These are phyloP conservation scores for Schoenoplectus triqueter DNA, from an alignment of 202 grass and related monocot species.

Conservation along the genomic window DNA sequence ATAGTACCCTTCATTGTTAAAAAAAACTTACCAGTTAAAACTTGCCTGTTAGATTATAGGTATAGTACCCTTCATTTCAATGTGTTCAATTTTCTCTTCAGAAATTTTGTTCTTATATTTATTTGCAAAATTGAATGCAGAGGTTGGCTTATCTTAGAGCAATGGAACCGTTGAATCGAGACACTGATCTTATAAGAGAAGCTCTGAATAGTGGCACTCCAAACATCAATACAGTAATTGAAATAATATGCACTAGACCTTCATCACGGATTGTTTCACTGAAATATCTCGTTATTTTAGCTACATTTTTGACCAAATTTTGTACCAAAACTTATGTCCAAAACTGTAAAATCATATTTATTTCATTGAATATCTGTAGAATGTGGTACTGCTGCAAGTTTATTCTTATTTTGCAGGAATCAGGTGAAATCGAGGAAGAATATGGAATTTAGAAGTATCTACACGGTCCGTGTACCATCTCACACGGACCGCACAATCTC, in stretches of 20 bases:
- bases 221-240: neutral
- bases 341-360: no score
- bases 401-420: no score
- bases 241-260: conserved; percentile 39
- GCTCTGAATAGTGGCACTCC: neutral
- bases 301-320: no score
- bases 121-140: conserved; percentile 16
- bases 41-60: neutral
- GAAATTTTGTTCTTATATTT: neutral
- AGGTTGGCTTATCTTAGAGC: conserved; percentile 18
- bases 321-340: no score
- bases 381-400: no score
- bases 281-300: no score
- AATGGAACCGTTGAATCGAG: conserved; percentile 5
- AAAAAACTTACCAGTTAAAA: neutral
- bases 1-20: neutral
- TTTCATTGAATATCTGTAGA: no score
- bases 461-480: no score
- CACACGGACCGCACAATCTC: no score
- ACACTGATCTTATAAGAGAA: neutral
- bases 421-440: no score
- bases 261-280: conserved; percentile 32
- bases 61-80: conserved; percentile 1
- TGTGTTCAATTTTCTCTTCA: neutral
- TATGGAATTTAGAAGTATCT: no score